These are phyloP conservation scores for Micromonas pusilla DNA, from an alignment of 139 green algal species.

Conservation along the genomic window DNA sequence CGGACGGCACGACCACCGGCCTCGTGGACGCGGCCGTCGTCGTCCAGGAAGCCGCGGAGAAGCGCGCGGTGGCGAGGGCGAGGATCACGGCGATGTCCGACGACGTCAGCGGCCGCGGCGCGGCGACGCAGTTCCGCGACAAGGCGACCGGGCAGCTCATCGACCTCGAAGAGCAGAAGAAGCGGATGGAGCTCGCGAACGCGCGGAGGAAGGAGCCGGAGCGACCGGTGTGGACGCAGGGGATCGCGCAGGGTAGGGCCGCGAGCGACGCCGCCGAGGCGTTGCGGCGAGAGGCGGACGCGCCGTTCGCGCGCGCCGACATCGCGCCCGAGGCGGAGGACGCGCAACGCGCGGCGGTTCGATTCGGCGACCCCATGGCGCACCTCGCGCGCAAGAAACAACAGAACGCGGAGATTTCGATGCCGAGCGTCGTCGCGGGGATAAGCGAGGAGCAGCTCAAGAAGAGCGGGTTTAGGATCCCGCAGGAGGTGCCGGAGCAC, in stretches of 20 bases:
- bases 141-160: conserved; percentile 14
- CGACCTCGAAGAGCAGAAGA: neutral
- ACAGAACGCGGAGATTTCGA: conserved; percentile 25
- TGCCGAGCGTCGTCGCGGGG: conserved; percentile 35
- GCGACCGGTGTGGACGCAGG: neutral
- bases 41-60: conserved; percentile 4
- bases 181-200: neutral
- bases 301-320: conserved; percentile 36
- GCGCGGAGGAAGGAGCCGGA: neutral
- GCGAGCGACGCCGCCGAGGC: neutral
- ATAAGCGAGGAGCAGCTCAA: conserved; percentile 49
- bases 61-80: neutral
- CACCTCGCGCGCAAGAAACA: conserved; percentile 44
- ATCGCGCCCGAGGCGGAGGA: conserved; percentile 48
- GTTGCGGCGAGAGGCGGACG: neutral
- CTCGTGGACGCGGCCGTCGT: conserved; percentile 1
- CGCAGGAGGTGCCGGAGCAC: conserved; percentile 84
- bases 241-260: neutral
- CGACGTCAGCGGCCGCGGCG: neutral
- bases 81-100: neutral
- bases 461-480: conserved; percentile 73
- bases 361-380: conserved; percentile 82
- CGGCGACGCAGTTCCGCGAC: neutral
- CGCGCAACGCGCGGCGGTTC: conserved; percentile 28
- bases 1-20: neutral